Conservation (phyloP, 352 stramenopile genomes). For the Globisporangium cylindrosporum region DNA sequence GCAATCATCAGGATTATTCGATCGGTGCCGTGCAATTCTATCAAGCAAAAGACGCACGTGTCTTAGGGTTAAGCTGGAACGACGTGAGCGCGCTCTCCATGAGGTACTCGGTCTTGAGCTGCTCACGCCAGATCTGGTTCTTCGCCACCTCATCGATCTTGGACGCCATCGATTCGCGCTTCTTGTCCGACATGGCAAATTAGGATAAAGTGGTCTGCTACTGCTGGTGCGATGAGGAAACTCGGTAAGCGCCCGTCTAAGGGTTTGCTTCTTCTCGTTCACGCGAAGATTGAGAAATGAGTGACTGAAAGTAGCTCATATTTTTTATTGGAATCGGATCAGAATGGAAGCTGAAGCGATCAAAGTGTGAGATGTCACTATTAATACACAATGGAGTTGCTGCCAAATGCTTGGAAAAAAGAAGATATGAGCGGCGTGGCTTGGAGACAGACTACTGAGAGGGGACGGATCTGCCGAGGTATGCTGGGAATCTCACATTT, state of each 20-base stretch:
- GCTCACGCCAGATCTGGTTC: slow-evolving; percentile 89
- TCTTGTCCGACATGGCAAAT: slow-evolving; percentile 61
- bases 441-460: neutral
- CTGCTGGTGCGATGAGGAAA: neutral
- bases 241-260: neutral
- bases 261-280: neutral
- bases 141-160: slow-evolving; percentile 84
- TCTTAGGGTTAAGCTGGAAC: slow-evolving; percentile 86
- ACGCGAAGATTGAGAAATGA: slow-evolving; percentile 1
- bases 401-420: neutral
- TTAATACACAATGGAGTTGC: slow-evolving; percentile 5
- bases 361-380: neutral
- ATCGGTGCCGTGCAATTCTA: too few species aligned
- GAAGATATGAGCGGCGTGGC: neutral
- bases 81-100: slow-evolving; percentile 70
- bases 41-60: slow-evolving; percentile 30
- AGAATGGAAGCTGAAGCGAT: neutral
- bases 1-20: too few species aligned
- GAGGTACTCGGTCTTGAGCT: slow-evolving; percentile 80
- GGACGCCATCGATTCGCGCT: slow-evolving; percentile 68
- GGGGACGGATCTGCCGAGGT: neutral
- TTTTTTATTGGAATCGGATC: neutral
- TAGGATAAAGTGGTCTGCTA: neutral
- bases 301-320: neutral
- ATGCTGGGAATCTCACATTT: slow-evolving; percentile 34